phyloP scores from a whole-genome alignment of 2,329 filamentous ascomycete species.

The Fusarium agapanthi region DNA sequence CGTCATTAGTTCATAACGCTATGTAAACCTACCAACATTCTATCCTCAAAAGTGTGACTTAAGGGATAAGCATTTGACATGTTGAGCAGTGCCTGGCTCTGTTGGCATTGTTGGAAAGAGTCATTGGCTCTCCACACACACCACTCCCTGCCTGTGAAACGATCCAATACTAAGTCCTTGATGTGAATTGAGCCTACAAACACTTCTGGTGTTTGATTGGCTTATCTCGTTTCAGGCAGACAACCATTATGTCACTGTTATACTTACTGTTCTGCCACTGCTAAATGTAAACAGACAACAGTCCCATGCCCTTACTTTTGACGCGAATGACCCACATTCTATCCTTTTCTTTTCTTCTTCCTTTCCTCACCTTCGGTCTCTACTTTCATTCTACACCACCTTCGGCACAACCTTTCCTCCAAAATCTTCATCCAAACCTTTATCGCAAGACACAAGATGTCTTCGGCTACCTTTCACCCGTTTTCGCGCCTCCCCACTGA shows the following conservation, averaged over 20 bases:
- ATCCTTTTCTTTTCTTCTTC: background rate
- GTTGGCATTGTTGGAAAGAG: too few species aligned
- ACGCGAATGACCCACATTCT: background rate
- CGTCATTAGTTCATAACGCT: background rate
- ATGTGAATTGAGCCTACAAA: background rate
- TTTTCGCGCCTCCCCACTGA: background rate
- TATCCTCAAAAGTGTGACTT: accelerated
- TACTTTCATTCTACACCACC: too few species aligned
- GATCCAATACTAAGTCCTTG: background rate
- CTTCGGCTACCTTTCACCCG: background rate
- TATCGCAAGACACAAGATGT: background rate
- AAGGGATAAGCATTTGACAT: background rate
- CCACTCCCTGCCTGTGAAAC: background rate
- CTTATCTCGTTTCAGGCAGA: background rate
- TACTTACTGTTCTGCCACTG: background rate
- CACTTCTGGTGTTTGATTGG: background rate
- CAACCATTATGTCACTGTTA: background rate
- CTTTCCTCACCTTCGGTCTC: too few species aligned
- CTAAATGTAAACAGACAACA: background rate
- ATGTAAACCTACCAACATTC: background rate
- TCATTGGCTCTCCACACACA: too few species aligned
- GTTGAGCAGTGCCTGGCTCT: background rate
- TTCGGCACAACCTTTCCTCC: accelerated
- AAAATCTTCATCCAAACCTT: too few species aligned
- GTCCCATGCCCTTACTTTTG: background rate